Evolutionary conservation across 495 filamentous ascomycete species (phyloP).

Genomic region (Immersiella caudata): DNA sequence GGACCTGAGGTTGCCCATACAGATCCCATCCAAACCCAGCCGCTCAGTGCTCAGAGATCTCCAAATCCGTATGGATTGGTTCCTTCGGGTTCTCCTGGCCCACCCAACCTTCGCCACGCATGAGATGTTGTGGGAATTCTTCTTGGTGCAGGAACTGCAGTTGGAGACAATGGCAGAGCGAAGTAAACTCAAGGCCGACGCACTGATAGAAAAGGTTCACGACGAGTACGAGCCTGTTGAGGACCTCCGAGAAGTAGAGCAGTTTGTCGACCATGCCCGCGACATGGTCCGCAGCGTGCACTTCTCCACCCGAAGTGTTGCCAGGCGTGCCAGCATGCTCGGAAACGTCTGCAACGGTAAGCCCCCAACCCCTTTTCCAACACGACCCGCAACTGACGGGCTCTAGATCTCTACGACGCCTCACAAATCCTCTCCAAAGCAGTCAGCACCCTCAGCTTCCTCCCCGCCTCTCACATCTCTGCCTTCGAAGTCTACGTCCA

Average conservation of each 20-base stretch:
- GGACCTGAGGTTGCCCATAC: conserved; percentile 82
- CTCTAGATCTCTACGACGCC: conserved; percentile 70
- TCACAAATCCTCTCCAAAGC: conserved; percentile 59
- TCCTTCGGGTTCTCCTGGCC: conserved; percentile 78
- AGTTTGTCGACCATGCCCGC: conserved; percentile 85
- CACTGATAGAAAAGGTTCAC: conserved; percentile 76
- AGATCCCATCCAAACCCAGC: conserved; percentile 89
- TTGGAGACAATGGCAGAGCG: conserved; percentile 87
- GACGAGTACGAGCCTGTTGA: conserved; percentile 86
- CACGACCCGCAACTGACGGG: background rate
- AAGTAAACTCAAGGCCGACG: conserved; percentile 81
- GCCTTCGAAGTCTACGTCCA: conserved; percentile 75
- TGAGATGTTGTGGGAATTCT: conserved; percentile 99
- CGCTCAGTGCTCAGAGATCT: conserved; percentile 83
- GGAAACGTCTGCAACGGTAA: conserved; percentile 60
- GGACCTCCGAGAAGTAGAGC: conserved; percentile 88
- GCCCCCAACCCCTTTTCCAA: conserved; percentile 13
- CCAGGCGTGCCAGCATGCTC: conserved; percentile 66
- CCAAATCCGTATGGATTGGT: conserved; percentile 82
- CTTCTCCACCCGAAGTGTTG: conserved; percentile 75
- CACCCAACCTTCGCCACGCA: conserved; percentile 96
- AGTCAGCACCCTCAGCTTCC: conserved; percentile 62
- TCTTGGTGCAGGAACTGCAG: conserved; percentile 93
- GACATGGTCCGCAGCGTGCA: conserved; percentile 85
- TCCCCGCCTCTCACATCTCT: conserved; percentile 66